Conservation (phyloP, 1,139 yeast genomes). For the Diutina neorugosa region DNA sequence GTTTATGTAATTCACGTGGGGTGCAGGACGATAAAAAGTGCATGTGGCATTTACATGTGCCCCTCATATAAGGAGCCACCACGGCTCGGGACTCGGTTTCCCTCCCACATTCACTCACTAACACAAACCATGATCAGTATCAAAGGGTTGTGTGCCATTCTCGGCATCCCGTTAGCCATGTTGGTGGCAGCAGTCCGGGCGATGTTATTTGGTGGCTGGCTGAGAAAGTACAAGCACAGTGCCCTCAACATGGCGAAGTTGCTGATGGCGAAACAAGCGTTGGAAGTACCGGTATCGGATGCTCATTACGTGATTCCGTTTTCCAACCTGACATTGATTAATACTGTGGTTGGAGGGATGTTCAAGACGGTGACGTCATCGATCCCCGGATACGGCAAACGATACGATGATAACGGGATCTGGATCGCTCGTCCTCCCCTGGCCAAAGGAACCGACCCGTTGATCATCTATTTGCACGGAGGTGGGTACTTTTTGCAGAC, state of each 20-base stretch:
- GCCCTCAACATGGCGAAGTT: conserved; percentile 12
- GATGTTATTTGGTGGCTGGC: conserved; percentile 11
- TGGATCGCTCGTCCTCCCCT: not conserved
- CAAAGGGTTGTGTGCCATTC: not conserved
- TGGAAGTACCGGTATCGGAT: conserved; percentile 11
- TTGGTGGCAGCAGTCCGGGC: conserved; percentile 10
- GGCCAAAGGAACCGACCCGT: conserved; percentile 16
- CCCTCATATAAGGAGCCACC: not conserved
- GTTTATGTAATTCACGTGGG: not conserved
- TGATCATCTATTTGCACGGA: conserved; percentile 29
- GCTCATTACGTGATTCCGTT: conserved; percentile 8
- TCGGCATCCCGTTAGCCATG: conserved; percentile 2
- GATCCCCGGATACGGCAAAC: conserved; percentile 21
- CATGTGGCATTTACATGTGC: not conserved
- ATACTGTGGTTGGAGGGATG: conserved; percentile 7
- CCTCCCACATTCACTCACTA: too few relatives aligned
- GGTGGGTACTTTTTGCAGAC: conserved; percentile 32
- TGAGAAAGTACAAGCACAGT: conserved; percentile 12
- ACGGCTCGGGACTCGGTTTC: too few relatives aligned
- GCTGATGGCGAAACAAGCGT: conserved; percentile 12
- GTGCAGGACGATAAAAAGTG: not conserved
- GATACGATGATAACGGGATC: conserved; percentile 20
- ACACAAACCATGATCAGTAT: not conserved
- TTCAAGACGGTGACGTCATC: conserved; percentile 6
- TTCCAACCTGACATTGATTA: conserved; percentile 8